These are phyloP conservation scores for Colletotrichum karsti DNA, from an alignment of 2,329 filamentous ascomycete genomes.

Conservation along the genomic window DNA sequence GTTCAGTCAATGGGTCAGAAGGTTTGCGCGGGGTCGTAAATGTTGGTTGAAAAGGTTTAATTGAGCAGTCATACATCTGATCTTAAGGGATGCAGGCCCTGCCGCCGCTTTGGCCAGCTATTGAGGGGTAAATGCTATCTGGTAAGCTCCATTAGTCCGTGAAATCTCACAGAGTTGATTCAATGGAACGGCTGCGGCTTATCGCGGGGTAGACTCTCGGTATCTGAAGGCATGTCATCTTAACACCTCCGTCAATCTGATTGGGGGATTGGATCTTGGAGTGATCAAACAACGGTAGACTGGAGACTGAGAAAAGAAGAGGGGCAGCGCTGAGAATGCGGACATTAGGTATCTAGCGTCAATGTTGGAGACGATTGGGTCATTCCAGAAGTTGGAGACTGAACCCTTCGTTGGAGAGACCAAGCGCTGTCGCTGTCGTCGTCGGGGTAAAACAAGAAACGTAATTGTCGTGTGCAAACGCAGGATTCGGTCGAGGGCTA, in stretches of 20 bases:
- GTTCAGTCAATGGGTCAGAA: too few species aligned
- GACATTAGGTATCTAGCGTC: background rate
- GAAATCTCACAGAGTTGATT: background rate
- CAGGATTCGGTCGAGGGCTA: background rate
- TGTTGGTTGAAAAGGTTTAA: background rate
- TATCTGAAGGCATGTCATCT: background rate
- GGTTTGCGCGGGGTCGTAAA: background rate
- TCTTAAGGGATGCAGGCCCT: background rate
- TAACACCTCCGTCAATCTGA: background rate
- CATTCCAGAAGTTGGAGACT: background rate
- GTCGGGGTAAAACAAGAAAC: too few species aligned
- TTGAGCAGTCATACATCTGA: background rate
- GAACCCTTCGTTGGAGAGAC: too few species aligned
- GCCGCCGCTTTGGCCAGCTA: background rate
- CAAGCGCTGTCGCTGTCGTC: too few species aligned
- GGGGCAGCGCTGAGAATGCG: background rate
- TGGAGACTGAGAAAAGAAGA: background rate
- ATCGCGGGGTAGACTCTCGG: background rate
- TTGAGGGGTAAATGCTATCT: constrained; percentile 7
- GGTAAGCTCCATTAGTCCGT: background rate
- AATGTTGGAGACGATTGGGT: background rate
- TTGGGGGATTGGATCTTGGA: background rate
- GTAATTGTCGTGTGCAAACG: too few species aligned
- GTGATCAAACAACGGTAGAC: background rate
- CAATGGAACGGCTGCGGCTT: background rate